Evolutionary conservation across 768 basidiomycete species (phyloP), one percentile per base, ranked within the genome.

Genomic region (Auriscalpium vulgare): DNA sequence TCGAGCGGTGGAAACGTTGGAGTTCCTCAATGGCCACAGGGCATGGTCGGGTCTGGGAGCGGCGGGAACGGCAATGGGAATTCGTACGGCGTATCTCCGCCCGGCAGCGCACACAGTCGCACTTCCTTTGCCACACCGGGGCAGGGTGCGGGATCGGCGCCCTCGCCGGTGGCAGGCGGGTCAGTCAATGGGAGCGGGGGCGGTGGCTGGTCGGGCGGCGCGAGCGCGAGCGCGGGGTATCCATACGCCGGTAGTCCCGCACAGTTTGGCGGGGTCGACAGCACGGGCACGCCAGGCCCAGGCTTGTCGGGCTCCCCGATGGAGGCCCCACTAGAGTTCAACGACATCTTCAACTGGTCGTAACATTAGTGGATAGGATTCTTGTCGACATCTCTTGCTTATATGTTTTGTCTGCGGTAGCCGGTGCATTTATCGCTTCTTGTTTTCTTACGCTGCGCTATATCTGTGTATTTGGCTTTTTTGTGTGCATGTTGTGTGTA

Each of bases 261-360:
- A 54, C 19, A 56, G 57, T 50, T 49, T 56, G 21, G 44, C 45
- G 35, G 47, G 50, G 2, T 60, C 19, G 50, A 9, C 58, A 60
- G 35, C 44, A 57, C 34, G 45, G 59, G 40, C 55, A 60, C 21
- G 23, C 21, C 37, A 52, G 58, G 34, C 53, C 16, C 21, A 8
- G 40, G 37, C 54, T 54, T 40, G 57, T 56, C 17, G 19, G 52
- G 16, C 58, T 59, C 34, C 53, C 49, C 53, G 59, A 58, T 55
- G 53, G 59, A 59, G 46, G 49, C 57, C 3, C 57, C 53, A 9
- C 57, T 51, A n/a, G 59, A 59, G 59, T 59, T 60, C 35, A 60
- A 52, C 48, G 59, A 60, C 50, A 59, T 60, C 50, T 60, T 60
- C 43, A 60, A 60, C 46, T 48, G 47, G 47, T 48, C 40, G 40